Conservation (phyloP, 805 yeast species). For the Cyberlindnera suaveolens region DNA sequence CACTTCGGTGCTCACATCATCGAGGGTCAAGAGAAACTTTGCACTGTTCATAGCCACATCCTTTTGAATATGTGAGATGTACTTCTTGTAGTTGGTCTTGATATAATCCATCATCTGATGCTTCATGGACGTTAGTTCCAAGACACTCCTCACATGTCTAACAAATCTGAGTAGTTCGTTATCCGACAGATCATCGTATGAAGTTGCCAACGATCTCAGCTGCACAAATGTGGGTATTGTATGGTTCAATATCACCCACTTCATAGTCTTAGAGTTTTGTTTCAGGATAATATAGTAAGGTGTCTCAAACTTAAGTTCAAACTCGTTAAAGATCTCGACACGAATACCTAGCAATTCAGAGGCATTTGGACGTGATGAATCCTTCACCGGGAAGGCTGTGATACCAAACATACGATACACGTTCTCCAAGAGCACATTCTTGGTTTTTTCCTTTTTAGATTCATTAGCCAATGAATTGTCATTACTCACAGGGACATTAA, state of each 20-base stretch:
- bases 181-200: slow-evolving; percentile 16
- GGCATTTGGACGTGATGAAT: slow-evolving; percentile 24
- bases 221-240: slow-evolving; percentile 28
- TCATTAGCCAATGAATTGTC: background rate
- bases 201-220: slow-evolving; percentile 9
- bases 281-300: slow-evolving; percentile 32
- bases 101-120: slow-evolving; percentile 18
- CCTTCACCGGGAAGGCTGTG: slow-evolving; percentile 32
- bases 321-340: slow-evolving; percentile 31
- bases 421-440: slow-evolving; percentile 26
- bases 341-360: slow-evolving; percentile 30
- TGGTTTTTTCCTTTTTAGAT: slow-evolving; percentile 4
- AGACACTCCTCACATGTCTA: slow-evolving; percentile 7
- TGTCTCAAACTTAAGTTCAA: slow-evolving; percentile 22
- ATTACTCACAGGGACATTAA: slow-evolving; percentile 1
- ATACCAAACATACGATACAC: slow-evolving; percentile 33
- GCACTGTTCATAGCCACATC: slow-evolving; percentile 16
- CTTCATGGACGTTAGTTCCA: slow-evolving; percentile 15
- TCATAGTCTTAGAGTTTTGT: slow-evolving; percentile 19
- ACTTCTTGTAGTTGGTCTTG: background rate
- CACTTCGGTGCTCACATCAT: slow-evolving; percentile 7
- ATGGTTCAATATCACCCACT: slow-evolving; percentile 31
- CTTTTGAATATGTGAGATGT: slow-evolving; percentile 14
- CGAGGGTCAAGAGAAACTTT: slow-evolving; percentile 12
- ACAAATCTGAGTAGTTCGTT: slow-evolving; percentile 9